Conservation (phyloP, 495 filamentous ascomycete species). For the Physcia stellaris region DNA sequence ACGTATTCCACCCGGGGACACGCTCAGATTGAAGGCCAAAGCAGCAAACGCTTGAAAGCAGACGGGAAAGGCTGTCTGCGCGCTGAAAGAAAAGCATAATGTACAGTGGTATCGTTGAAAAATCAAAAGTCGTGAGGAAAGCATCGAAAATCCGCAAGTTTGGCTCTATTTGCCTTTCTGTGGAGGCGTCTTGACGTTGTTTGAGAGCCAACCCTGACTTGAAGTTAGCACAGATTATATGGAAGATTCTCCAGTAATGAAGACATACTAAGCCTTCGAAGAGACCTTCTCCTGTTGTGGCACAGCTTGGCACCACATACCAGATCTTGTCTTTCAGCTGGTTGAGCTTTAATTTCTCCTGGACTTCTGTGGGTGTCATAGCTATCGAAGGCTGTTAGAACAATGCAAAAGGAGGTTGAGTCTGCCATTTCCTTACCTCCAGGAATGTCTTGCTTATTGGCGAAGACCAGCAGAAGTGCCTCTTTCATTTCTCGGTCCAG, state of each 20-base stretch:
- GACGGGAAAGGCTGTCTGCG: not conserved
- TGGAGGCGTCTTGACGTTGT: constrained; percentile 75
- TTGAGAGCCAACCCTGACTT: constrained; percentile 69
- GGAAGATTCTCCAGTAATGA: not conserved
- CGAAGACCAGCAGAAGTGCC: constrained; percentile 83
- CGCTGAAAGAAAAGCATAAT: not conserved
- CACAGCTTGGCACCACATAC: constrained; percentile 93
- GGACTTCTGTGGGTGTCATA: constrained; percentile 76
- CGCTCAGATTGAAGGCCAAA: no score
- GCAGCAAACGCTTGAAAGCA: no score
- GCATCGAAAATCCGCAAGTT: not conserved
- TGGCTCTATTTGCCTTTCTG: constrained; percentile 7
- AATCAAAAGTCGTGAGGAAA: not conserved
- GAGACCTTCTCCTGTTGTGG: constrained; percentile 84
- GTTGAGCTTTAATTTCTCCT: constrained; percentile 67
- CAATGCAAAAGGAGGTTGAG: not conserved
- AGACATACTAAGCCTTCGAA: constrained; percentile 74
- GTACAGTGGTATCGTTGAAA: constrained; percentile 5
- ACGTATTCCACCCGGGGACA: no score
- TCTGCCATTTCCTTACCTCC: constrained; percentile 59
- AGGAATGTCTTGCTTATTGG: constrained; percentile 91
- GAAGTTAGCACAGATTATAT: not conserved
- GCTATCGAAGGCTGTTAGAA: constrained; percentile 33
- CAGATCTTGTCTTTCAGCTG: constrained; percentile 85
- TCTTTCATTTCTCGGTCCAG: constrained; percentile 98